Evolutionary conservation across 83 land plant genomes (phyloP).

Genomic region (Diphasiastrum complanatum): DNA sequence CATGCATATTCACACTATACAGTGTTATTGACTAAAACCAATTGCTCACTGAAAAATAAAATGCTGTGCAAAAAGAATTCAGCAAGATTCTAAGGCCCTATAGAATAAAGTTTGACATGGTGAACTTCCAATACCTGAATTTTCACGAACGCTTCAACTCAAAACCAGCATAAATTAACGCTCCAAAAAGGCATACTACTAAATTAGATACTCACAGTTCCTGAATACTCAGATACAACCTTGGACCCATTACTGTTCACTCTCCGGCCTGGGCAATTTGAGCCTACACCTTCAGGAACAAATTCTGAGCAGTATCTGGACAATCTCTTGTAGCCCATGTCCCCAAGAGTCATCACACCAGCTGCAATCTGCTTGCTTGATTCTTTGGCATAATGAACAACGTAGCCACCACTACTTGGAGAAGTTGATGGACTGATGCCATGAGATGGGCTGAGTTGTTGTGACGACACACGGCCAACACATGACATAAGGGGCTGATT

Average conservation of each 20-base stretch:
- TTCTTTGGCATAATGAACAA: slow-evolving; percentile 88
- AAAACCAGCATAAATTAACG: too few species aligned
- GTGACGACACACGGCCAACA: slow-evolving; percentile 66
- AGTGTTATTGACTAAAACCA: too few species aligned
- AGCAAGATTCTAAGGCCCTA: too few species aligned
- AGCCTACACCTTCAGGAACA: slow-evolving; percentile 48
- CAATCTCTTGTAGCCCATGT: slow-evolving; percentile 67
- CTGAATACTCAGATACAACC: slow-evolving; percentile 63
- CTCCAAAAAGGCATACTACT: too few species aligned
- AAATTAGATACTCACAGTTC: slow-evolving; percentile 79
- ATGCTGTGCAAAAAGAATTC: too few species aligned
- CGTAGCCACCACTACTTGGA: slow-evolving; percentile 60
- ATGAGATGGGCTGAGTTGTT: slow-evolving; percentile 55
- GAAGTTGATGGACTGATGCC: slow-evolving; percentile 61
- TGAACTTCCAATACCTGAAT: too few species aligned
- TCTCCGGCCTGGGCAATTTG: slow-evolving; percentile 35
- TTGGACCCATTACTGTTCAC: too few species aligned
- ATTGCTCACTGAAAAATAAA: too few species aligned
- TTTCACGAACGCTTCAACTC: too few species aligned
- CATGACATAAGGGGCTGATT: slow-evolving; percentile 51
- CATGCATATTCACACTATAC: too few species aligned
- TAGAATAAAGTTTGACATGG: too few species aligned
- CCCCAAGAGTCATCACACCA: slow-evolving; percentile 78
- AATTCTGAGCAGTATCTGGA: slow-evolving; percentile 75
- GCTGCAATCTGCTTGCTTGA: slow-evolving; percentile 90